Evolutionary conservation across 2,329 filamentous ascomycete species (phyloP).

Genomic region (Alternaria postmessia): DNA sequence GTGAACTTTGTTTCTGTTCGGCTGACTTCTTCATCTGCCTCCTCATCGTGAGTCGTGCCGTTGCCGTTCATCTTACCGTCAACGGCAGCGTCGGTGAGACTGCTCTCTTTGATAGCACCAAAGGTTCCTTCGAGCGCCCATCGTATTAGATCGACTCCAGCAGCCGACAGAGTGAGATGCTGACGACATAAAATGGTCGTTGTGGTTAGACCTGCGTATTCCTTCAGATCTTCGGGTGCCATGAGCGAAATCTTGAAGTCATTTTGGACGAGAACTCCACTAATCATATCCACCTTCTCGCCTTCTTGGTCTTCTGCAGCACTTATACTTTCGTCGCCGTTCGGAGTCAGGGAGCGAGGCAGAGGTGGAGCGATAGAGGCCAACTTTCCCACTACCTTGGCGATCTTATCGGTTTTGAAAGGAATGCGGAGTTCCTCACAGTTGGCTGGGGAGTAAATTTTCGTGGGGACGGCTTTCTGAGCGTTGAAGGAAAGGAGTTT

Average conservation of each 20-base stretch:
- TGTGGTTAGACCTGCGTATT: constrained; percentile 96
- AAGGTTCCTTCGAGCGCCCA: constrained; percentile 97
- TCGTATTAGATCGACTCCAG: constrained; percentile 87
- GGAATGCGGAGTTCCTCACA: constrained; percentile 95
- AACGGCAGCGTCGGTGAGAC: constrained; percentile 41
- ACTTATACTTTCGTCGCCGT: constrained; percentile 27
- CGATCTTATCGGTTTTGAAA: constrained; percentile 93
- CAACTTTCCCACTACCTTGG: constrained; percentile 94
- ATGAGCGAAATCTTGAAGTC: constrained; percentile 97
- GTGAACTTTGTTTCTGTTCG: constrained; percentile 64
- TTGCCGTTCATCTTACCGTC: constrained; percentile 50
- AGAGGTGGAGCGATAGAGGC: constrained; percentile 78
- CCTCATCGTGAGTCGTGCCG: constrained; percentile 55
- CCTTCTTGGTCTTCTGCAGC: constrained; percentile 30
- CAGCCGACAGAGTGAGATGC: constrained; percentile 84
- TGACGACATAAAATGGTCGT: constrained; percentile 95
- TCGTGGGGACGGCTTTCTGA: constrained; percentile 79
- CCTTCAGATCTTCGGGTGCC: constrained; percentile 93
- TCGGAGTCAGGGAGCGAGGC: constrained; percentile 47
- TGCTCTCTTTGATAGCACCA: constrained; percentile 69
- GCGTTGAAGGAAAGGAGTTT: constrained; percentile 92
- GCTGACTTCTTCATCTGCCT: constrained; percentile 71
- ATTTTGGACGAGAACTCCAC: constrained; percentile 93
- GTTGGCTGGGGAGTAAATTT: constrained; percentile 93
- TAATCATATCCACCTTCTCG: constrained; percentile 67